Base-by-base conservation (phyloP, 306 rosid species). In the Dicorynia guianensis region DNA sequence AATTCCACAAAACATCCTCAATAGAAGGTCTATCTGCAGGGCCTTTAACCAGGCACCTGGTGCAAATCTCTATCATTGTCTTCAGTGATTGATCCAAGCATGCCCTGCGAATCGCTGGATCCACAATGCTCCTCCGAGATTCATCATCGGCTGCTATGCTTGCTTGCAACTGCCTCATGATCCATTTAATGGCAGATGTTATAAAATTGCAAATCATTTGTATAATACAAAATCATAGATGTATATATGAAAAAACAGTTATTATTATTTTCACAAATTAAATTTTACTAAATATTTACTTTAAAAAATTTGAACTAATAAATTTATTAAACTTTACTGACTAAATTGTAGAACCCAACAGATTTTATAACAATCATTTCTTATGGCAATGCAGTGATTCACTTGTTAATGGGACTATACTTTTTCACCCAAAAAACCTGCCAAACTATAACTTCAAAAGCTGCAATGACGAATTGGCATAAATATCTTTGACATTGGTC, bases 11-110 rank as follows among this genome's bases (percentile, higher is more conserved):
- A 18, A 91, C 74, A 76, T 91, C 93, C 67, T 91, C 97, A n/a
- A 89, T 38, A 11, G 93, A 91, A 63, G 96, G 91, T 72, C 91
- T 84, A 34, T 81, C 89, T 69, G 69, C 75, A 1, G 71, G 76
- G 49, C 87, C 88, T 64, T 81, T 74, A 6, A 38, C 34, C 64
- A 89, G 77, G 75, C 93, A 89, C 75, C 91, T 89, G 4, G 82
- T 66, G 12, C 97, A 89, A 17, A 91, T 78, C 81, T 91, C 93
- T 93, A 92, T 92, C 92, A 89, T 86, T n/a, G 97, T 95, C 86
- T 84, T 90, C 90, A 90, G 63, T 4, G 99, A 92, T 80, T 89
- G 87, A 78, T 89, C 93, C 83, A 90, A 75, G 77, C 97, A 92
- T 30, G 69, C 60, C 50, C 67, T 82, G 15, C 79, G 79, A 66